Conservation (phyloP, 768 basidiomycete genomes). For the Gelatoporia subvermispora region DNA sequence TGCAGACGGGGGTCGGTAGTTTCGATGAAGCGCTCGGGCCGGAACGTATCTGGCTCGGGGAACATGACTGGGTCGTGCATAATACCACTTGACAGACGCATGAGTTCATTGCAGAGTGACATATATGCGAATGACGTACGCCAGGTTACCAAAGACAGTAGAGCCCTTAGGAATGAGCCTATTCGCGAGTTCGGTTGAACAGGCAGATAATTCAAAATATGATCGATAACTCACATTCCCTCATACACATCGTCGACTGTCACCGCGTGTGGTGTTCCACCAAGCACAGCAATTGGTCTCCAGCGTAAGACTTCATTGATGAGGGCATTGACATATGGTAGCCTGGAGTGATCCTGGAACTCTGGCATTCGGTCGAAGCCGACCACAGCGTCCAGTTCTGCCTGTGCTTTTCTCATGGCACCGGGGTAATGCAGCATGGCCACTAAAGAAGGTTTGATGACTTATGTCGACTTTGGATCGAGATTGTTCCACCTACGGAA, state of each 20-base stretch:
- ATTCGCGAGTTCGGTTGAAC: background rate
- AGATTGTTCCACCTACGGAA: conserved; percentile 7
- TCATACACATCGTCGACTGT: conserved; percentile 28
- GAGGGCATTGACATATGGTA: conserved; percentile 23
- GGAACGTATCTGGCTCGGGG: conserved; percentile 18
- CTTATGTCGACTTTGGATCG: no score
- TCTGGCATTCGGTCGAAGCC: conserved; percentile 21
- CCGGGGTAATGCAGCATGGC: conserved; percentile 23
- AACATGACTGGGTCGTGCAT: conserved; percentile 25
- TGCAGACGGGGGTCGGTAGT: conserved; percentile 9
- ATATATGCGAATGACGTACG: conserved; percentile 7
- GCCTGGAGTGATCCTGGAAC: conserved; percentile 13
- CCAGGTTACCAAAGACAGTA: conserved; percentile 20
- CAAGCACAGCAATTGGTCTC: conserved; percentile 19
- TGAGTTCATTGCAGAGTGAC: background rate
- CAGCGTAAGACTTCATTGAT: conserved; percentile 23
- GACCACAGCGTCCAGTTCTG: conserved; percentile 21
- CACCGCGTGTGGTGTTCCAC: conserved; percentile 19
- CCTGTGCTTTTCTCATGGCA: conserved; percentile 19
- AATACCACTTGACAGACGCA: conserved; percentile 17
- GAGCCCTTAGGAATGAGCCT: conserved; percentile 29
- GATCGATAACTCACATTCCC: conserved; percentile 14
- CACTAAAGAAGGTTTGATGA: conserved; percentile 10
- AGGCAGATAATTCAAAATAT: background rate
- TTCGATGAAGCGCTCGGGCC: conserved; percentile 17